phyloP scores from a whole-genome alignment of 2,329 filamentous ascomycete genomes.

The Fusarium sp. region DNA sequence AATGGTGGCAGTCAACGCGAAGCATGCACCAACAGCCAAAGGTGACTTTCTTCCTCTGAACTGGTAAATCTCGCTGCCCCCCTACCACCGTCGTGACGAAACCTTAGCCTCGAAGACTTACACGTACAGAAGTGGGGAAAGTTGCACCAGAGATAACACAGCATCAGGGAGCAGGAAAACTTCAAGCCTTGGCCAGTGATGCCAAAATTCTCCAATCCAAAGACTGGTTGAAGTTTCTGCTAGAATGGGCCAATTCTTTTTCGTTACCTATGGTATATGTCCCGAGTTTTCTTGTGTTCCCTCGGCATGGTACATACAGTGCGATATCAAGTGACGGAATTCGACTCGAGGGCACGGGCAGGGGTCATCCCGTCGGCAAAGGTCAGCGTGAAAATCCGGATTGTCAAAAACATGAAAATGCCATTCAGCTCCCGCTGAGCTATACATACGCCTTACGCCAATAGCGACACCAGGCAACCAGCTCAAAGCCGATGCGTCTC shows the following conservation, averaged over 20 bases:
- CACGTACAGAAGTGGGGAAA: slow-evolving; percentile 30
- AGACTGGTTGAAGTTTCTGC: neutral
- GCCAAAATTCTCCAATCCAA: neutral
- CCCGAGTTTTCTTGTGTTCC: neutral
- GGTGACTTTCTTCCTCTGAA: neutral
- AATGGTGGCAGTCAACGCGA: neutral
- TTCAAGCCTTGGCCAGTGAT: neutral
- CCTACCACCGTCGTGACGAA: neutral
- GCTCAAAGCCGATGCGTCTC: slow-evolving; percentile 15
- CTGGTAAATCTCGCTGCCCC: neutral
- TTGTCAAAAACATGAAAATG: slow-evolving; percentile 24
- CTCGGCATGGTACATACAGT: slow-evolving; percentile 32
- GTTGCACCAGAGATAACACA: slow-evolving; percentile 3
- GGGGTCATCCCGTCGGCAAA: slow-evolving; percentile 13
- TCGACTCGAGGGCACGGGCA: slow-evolving; percentile 1
- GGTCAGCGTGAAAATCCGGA: slow-evolving; percentile 29
- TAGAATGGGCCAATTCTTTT: neutral
- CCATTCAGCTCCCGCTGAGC: slow-evolving; percentile 18
- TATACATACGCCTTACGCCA: slow-evolving; percentile 8
- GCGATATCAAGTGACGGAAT: slow-evolving; percentile 6
- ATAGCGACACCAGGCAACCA: slow-evolving; percentile 9
- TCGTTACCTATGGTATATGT: neutral
- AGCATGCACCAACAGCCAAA: neutral
- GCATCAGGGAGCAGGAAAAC: neutral
- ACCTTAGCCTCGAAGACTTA: slow-evolving; percentile 22